phyloP scores from a whole-genome alignment of 2,329 filamentous ascomycete genomes.

The Ascochyta viciae-villosae region DNA sequence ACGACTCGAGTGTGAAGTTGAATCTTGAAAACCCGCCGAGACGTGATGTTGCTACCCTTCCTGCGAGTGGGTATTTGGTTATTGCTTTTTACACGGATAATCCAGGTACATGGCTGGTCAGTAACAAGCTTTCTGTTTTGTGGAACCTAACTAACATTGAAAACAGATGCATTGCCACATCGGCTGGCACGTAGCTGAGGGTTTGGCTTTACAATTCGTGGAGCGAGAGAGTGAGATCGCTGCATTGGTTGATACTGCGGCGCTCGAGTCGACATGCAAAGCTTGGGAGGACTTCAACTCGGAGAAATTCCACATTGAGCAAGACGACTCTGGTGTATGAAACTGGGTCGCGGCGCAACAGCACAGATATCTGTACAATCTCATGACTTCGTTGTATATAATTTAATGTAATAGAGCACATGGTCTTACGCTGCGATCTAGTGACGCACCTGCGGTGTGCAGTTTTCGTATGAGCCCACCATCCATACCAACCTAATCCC shows the following conservation, averaged over 20 bases:
- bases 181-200: slow-evolving; percentile 63
- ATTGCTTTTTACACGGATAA: slow-evolving; percentile 62
- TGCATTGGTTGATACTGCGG: neutral
- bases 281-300: slow-evolving; percentile 4
- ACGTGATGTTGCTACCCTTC: slow-evolving; percentile 39
- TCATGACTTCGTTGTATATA: too few species aligned
- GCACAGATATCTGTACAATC: too few species aligned
- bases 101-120: slow-evolving; percentile 53
- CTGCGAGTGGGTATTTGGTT: slow-evolving; percentile 48
- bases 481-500: slow-evolving; percentile 31
- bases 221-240: slow-evolving; percentile 47
- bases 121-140: neutral
- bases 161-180: slow-evolving; percentile 41
- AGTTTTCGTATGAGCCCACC: neutral
- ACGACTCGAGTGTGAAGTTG: slow-evolving; percentile 11
- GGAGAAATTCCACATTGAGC: neutral
- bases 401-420: too few species aligned
- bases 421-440: too few species aligned
- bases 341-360: too few species aligned
- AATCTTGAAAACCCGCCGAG: slow-evolving; percentile 34
- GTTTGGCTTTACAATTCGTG: slow-evolving; percentile 62
- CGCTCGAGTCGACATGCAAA: slow-evolving; percentile 2
- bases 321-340: slow-evolving; percentile 11
- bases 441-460: neutral
- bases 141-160: neutral